These are phyloP conservation scores for Viridothelium virens DNA, from an alignment of 495 filamentous ascomycete genomes.

Conservation along the genomic window DNA sequence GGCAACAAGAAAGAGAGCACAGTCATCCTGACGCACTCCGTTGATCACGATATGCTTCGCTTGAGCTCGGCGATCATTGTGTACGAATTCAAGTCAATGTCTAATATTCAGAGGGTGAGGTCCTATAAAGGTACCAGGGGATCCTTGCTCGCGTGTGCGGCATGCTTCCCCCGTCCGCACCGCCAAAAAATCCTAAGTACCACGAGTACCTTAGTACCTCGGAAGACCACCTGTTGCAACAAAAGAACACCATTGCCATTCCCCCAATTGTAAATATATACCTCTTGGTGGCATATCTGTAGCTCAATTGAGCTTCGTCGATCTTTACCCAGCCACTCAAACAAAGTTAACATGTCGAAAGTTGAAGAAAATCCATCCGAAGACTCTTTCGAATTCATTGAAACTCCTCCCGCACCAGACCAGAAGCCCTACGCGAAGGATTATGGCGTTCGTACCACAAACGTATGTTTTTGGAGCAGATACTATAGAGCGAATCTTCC, in stretches of 20 bases:
- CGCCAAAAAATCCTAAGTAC: neutral
- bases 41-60: no score
- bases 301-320: neutral
- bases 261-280: neutral
- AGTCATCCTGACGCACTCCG: no score
- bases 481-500: conserved; percentile 3
- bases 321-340: neutral
- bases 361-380: conserved; percentile 34
- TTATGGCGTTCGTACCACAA: conserved; percentile 67
- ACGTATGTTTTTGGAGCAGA: conserved; percentile 42
- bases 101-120: no score
- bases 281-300: neutral
- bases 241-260: conserved; percentile 5
- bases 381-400: conserved; percentile 64
- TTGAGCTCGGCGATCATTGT: no score
- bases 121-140: no score
- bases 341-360: neutral
- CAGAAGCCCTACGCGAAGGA: conserved; percentile 53
- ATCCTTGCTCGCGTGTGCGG: no score
- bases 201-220: neutral
- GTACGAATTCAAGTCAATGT: no score
- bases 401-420: conserved; percentile 59
- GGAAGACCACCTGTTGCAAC: conserved; percentile 6
- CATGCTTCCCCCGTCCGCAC: neutral
- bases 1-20: neutral